These are phyloP conservation scores for Eucalyptus sideroxylon DNA, from an alignment of 345 rosid genomes.

Conservation along the genomic window DNA sequence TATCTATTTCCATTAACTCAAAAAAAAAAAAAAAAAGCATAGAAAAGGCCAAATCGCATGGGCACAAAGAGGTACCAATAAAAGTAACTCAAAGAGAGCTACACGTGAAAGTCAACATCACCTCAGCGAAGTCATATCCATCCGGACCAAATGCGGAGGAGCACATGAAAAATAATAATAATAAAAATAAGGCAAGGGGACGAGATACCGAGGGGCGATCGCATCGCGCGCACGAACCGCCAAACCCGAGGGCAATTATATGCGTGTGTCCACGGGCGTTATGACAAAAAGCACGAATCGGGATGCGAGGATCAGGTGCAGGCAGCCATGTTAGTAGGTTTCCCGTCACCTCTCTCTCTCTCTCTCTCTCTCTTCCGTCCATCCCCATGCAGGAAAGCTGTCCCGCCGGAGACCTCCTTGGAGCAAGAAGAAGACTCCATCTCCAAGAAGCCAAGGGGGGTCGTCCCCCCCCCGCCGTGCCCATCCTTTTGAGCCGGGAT, in stretches of 20 bases:
- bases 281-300: not conserved
- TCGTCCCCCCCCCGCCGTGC: not conserved
- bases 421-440: not conserved
- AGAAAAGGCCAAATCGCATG: not conserved
- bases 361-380: not conserved
- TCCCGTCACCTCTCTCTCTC: not conserved
- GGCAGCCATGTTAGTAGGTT: not conserved
- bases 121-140: not conserved
- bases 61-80: not conserved
- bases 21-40: not conserved
- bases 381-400: not conserved
- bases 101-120: not conserved
- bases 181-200: not conserved
- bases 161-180: not conserved
- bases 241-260: not conserved
- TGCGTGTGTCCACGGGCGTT: not conserved
- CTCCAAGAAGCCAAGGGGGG: not conserved
- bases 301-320: not conserved
- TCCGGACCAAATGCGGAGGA: not conserved
- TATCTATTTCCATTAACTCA: rapidly evolving
- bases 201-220: not conserved
- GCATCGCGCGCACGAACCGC: not conserved
- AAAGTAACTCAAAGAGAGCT: not conserved
- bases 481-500: not conserved
- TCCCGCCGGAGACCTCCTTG: not conserved